Evolutionary conservation across 2,329 filamentous ascomycete genomes (phyloP).

Genomic region (Venturia effusa): DNA sequence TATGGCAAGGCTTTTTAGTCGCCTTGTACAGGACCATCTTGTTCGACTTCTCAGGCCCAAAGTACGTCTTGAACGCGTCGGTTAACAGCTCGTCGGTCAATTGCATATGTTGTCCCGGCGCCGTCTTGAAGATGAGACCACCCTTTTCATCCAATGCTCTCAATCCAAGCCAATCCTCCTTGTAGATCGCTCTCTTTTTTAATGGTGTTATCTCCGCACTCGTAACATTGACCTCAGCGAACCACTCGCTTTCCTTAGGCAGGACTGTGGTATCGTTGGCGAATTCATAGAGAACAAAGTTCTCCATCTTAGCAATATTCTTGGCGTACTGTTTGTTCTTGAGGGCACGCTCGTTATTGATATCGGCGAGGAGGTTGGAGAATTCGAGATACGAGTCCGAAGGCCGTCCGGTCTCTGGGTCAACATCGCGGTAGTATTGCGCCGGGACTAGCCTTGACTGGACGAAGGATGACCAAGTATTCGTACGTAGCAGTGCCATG

Average conservation of each 20-base stretch:
- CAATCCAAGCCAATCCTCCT: conserved; percentile 88
- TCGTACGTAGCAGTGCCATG: conserved; percentile 64
- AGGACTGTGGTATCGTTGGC: conserved; percentile 75
- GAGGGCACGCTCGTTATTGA: conserved; percentile 76
- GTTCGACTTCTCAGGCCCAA: conserved; percentile 34
- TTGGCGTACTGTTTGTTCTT: conserved; percentile 68
- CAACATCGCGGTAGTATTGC: conserved; percentile 77
- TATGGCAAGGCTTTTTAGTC: not conserved
- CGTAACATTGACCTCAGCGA: conserved; percentile 70
- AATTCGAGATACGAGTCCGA: conserved; percentile 59
- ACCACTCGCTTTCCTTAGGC: conserved; percentile 86
- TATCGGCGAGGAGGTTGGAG: conserved; percentile 85
- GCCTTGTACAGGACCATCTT: not conserved
- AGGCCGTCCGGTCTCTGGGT: conserved; percentile 43
- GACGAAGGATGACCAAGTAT: conserved; percentile 70
- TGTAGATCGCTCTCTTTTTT: conserved; percentile 61
- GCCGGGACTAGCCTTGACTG: conserved; percentile 78
- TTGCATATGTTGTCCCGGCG: conserved; percentile 75
- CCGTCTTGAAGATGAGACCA: conserved; percentile 62
- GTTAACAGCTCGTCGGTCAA: conserved; percentile 56
- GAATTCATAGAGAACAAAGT: conserved; percentile 85
- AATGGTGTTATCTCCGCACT: conserved; percentile 52
- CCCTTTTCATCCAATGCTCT: conserved; percentile 68
- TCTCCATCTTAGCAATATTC: conserved; percentile 58
- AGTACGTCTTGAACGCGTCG: conserved; percentile 55